Evolutionary conservation across 169 alveolate species (phyloP), one percentile per base, ranked within the genome.

Genomic region (Plasmodium coatneyi): DNA sequence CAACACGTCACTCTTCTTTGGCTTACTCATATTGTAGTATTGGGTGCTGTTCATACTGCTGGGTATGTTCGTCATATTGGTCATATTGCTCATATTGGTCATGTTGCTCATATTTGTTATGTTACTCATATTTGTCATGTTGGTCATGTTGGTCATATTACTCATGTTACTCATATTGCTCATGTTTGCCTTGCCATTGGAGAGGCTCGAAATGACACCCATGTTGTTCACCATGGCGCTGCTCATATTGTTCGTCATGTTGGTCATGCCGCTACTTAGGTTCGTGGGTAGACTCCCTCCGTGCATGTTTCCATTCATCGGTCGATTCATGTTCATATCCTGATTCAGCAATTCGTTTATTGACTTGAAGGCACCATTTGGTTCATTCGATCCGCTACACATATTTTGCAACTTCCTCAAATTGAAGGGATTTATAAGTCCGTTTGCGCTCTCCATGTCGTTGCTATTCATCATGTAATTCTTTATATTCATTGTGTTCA

Each of bases 321-420:
- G 12, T 10, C 92, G 52, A 28, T 43, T 83, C 74, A 74, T 86
- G 71, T 76, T 86, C 7, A 41, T 22, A n/a, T 86, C 93, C 5
- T 86, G 84, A 19, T 16, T 25, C 22, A 74, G 19, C 54, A 86
- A 25, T 19, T 74, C 86, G 43, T 76, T 86, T 9, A 86, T 28
- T 1, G 93, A 74, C 41, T 86, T 86, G 25, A 74, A 41, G 2
- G 22, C 39, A 30, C 80, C 71, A n/a, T 32, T 76, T 19, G 28
- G n/a, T n/a, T 86, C 86, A 25, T 49, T 72, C 39, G 36, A 30
- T 19, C 66, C 39, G 25, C 60, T 86, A 19, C 70, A 54, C 28
- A 78, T 22, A 19, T 54, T 86, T 6, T 86, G 93, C 25, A 86
- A 10, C 32, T 86, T 74, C 25, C 80, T 25, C 22, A 86, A 14